These are phyloP conservation scores for Dioszegia hungarica DNA, from an alignment of 768 basidiomycete species.

Conservation along the genomic window DNA sequence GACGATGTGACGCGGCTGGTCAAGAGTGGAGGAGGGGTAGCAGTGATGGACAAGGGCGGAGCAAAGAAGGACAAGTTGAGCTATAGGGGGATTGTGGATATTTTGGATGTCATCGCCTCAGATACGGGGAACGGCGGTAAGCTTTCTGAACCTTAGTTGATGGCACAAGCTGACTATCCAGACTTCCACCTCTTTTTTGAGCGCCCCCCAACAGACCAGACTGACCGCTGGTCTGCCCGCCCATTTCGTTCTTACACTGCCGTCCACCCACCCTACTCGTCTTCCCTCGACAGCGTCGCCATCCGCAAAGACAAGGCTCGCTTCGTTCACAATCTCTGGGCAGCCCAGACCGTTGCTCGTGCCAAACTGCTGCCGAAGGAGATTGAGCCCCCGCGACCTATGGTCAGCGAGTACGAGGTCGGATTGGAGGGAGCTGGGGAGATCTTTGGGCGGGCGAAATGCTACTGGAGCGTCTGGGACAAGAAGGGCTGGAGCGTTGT, in stretches of 20 bases:
- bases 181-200: constrained; percentile 84
- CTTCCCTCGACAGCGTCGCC: constrained; percentile 63
- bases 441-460: constrained; percentile 52
- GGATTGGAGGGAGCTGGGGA: constrained; percentile 44
- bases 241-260: constrained; percentile 73
- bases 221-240: constrained; percentile 81
- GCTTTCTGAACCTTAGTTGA: constrained; percentile 20
- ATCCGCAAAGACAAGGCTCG: constrained; percentile 67
- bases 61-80: constrained; percentile 71
- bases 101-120: constrained; percentile 75
- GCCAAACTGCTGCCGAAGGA: constrained; percentile 58
- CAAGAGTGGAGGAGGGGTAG: constrained; percentile 60
- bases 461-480: constrained; percentile 88
- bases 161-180: constrained; percentile 43
- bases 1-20: constrained; percentile 58
- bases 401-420: constrained; percentile 73
- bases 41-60: constrained; percentile 58
- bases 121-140: constrained; percentile 74
- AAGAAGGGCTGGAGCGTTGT: constrained; percentile 59
- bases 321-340: constrained; percentile 87
- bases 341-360: constrained; percentile 73
- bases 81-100: constrained; percentile 77
- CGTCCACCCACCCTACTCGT: constrained; percentile 66
- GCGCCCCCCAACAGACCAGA: constrained; percentile 72
- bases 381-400: constrained; percentile 26